Percentiles rank a stretch among this genome's conserved stretches.
phyloP scores from a whole-genome alignment of 140 eudicot species.

The Bidens hawaiensis region DNA sequence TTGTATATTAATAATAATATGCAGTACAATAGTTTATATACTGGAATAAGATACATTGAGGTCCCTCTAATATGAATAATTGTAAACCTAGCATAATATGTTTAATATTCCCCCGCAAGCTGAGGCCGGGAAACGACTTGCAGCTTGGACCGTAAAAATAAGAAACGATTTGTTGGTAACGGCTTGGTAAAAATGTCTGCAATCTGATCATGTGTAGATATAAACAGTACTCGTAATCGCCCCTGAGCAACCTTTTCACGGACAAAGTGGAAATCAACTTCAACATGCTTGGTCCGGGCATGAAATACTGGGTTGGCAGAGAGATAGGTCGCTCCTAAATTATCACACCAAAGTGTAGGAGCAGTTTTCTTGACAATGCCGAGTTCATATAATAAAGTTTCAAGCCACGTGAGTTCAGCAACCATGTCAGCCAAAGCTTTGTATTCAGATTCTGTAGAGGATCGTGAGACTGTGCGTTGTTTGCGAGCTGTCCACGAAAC shows the following conservation, averaged over 20 bases:
- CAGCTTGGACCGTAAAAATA: too few species aligned
- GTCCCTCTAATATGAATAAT: too few species aligned
- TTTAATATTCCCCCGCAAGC: too few species aligned
- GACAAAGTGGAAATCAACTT: background rate
- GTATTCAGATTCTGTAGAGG: background rate
- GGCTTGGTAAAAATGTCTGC: background rate
- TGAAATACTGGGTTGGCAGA: background rate
- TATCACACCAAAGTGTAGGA: background rate
- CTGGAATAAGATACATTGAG: too few species aligned
- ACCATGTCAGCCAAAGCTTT: background rate
- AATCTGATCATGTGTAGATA: background rate
- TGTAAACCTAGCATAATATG: too few species aligned
- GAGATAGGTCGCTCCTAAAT: background rate
- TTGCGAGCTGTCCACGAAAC: background rate
- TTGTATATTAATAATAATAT: too few species aligned
- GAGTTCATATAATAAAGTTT: background rate
- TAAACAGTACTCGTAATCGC: background rate
- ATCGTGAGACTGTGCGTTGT: background rate
- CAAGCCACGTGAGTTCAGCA: background rate
- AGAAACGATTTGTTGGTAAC: too few species aligned
- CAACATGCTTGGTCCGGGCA: background rate
- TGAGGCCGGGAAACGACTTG: too few species aligned
- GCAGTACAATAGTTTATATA: too few species aligned
- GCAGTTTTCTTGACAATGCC: background rate
- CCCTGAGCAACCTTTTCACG: background rate